Percentiles rank a stretch among this genome's conserved stretches.
Conservation (phyloP, 2,329 filamentous ascomycete genomes). For the Chaetomium olivaceum region DNA sequence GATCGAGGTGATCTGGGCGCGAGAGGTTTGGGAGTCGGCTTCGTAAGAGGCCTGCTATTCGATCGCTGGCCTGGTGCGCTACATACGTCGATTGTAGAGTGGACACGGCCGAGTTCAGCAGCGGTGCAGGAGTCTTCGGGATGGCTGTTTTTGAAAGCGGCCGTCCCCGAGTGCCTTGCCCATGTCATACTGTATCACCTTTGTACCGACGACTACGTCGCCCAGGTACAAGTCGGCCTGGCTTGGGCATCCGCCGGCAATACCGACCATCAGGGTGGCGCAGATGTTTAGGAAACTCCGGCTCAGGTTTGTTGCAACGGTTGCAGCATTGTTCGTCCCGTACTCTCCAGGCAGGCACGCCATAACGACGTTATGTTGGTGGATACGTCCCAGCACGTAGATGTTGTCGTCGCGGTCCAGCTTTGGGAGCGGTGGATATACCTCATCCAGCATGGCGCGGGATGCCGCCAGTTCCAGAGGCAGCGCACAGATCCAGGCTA, state of each 20-base stretch:
- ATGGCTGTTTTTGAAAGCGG: constrained; percentile 18
- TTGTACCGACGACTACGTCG: constrained; percentile 22
- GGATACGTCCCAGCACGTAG: constrained; percentile 23
- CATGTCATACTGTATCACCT: constrained; percentile 22
- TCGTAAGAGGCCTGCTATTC: constrained; percentile 15
- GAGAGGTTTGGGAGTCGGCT: constrained; percentile 15
- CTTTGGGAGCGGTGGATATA: constrained; percentile 12
- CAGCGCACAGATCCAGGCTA: constrained; percentile 24
- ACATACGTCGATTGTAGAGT: constrained; percentile 20
- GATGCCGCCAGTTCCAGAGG: constrained; percentile 17
- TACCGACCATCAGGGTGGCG: constrained; percentile 21
- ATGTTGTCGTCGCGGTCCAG: constrained; percentile 19
- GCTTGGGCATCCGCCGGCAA: constrained; percentile 20
- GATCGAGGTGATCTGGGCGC: constrained; percentile 10
- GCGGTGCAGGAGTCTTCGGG: constrained; percentile 18
- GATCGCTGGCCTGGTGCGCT: constrained; percentile 5
- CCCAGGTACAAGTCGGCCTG: constrained; percentile 19
- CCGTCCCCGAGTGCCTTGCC: constrained; percentile 18
- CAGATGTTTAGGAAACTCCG: constrained; percentile 19
- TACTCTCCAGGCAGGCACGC: constrained; percentile 19
- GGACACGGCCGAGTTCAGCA: constrained; percentile 20
- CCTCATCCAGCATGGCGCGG: constrained; percentile 20
- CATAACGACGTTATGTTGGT: constrained; percentile 22
- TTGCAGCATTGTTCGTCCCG: constrained; percentile 23
- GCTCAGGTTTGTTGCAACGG: constrained; percentile 22